These are phyloP conservation scores for Paramecium primaurelia DNA, from an alignment of 73 alveolate species.

Conservation along the genomic window DNA sequence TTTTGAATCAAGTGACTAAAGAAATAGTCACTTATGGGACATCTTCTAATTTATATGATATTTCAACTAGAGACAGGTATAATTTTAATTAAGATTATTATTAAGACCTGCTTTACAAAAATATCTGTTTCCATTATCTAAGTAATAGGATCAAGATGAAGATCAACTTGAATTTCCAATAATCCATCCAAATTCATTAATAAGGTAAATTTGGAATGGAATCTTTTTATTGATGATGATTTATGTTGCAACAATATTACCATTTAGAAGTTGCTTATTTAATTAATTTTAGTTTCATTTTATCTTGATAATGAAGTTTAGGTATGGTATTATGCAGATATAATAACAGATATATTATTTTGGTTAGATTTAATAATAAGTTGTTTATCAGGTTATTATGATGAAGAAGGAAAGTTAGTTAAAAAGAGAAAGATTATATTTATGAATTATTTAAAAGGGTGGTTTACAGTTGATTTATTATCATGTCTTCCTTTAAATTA, in stretches of 20 bases:
- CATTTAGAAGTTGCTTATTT: slow-evolving; percentile 22
- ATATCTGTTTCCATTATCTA: background rate
- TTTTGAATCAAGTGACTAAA: background rate
- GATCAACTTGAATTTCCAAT: slow-evolving; percentile 37
- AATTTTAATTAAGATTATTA: background rate
- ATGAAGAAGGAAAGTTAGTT: slow-evolving; percentile 76
- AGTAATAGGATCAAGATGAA: background rate
- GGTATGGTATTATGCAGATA: background rate
- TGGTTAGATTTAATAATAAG: slow-evolving; percentile 74
- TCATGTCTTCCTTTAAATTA: slow-evolving; percentile 79
- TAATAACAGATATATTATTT: slow-evolving; percentile 66
- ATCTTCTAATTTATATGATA: slow-evolving; percentile 49
- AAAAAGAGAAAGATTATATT: slow-evolving; percentile 57
- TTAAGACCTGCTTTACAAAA: slow-evolving; percentile 14
- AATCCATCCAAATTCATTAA: slow-evolving; percentile 57
- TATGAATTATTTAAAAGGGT: slow-evolving; percentile 67
- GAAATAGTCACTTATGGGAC: slow-evolving; percentile 60
- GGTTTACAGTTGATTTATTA: slow-evolving; percentile 78
- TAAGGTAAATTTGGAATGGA: slow-evolving; percentile 66
- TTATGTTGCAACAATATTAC: slow-evolving; percentile 73
- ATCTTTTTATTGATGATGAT: slow-evolving; percentile 64
- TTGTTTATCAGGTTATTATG: slow-evolving; percentile 75
- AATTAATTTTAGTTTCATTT: slow-evolving; percentile 43
- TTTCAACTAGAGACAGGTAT: slow-evolving; percentile 14
- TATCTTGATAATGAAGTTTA: background rate